Conservation (phyloP, 2,329 filamentous ascomycete genomes). For the Calycina marina region DNA sequence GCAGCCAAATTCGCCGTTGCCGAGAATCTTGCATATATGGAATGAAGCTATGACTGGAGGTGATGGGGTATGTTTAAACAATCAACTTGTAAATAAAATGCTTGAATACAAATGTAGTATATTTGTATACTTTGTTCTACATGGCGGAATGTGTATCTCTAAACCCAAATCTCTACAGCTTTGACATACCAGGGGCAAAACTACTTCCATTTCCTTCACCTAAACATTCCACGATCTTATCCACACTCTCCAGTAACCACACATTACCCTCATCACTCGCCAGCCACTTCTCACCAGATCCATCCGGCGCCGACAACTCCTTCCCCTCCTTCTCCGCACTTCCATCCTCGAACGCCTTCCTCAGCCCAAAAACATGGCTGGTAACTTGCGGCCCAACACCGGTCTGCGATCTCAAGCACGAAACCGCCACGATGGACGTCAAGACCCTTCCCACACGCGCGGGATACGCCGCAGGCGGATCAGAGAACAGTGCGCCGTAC, state of each 20-base stretch:
- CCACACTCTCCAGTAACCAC: constrained; percentile 48
- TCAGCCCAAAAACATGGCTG: constrained; percentile 66
- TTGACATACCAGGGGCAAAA: constrained; percentile 38
- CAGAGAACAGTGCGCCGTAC: constrained; percentile 59
- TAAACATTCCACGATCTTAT: constrained; percentile 41
- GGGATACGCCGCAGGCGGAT: constrained; percentile 35
- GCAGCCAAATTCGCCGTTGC: constrained; percentile 52
- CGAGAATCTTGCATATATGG: constrained; percentile 37
- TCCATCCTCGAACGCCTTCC: constrained; percentile 62
- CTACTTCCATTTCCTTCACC: constrained; percentile 33
- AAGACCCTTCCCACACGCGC: constrained; percentile 51
- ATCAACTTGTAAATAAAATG: constrained; percentile 1
- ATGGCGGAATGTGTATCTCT: background rate
- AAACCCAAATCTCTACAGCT: constrained; percentile 24
- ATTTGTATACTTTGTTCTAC: constrained; percentile 2
- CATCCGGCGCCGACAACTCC: too few species aligned
- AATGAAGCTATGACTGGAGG: constrained; percentile 7
- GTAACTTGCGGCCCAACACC: constrained; percentile 72
- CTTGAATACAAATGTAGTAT: background rate
- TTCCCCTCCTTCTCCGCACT: constrained; percentile 32
- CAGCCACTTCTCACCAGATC: constrained; percentile 42
- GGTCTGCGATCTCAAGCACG: constrained; percentile 63
- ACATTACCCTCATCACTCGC: constrained; percentile 48
- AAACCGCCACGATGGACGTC: constrained; percentile 59
- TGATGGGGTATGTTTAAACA: too few species aligned